Evolutionary conservation across 2,329 filamentous ascomycete genomes (phyloP).

Genomic region (Fusarium pseudoanthophilum): DNA sequence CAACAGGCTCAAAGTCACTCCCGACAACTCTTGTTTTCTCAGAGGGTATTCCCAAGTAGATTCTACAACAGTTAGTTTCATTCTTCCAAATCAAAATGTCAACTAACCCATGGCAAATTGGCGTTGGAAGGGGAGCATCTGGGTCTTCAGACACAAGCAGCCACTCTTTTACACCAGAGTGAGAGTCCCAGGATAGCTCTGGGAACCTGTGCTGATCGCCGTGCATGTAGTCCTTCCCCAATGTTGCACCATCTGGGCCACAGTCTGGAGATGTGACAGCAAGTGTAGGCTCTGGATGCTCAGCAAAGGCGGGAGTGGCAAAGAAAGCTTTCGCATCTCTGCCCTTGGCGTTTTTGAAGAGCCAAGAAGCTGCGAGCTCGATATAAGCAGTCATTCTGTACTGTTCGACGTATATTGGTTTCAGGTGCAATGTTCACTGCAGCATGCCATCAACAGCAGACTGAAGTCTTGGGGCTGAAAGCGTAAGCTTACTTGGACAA

Average conservation of each 20-base stretch:
- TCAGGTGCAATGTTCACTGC: not conserved
- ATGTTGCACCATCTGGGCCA: constrained; percentile 50
- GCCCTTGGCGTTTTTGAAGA: constrained; percentile 52
- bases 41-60: constrained; percentile 40
- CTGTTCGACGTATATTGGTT: not conserved
- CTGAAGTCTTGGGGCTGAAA: not conserved
- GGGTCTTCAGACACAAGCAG: constrained; percentile 59
- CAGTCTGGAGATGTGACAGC: constrained; percentile 53
- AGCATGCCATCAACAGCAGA: not conserved
- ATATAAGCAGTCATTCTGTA: constrained; percentile 46
- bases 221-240: constrained; percentile 52
- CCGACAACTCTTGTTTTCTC: constrained; percentile 33
- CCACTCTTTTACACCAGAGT: constrained; percentile 55
- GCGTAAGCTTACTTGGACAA: not conserved
- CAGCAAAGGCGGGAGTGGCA: constrained; percentile 50
- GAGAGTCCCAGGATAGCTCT: constrained; percentile 53
- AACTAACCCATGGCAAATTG: constrained; percentile 58
- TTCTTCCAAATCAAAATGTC: too few species aligned
- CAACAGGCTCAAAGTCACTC: constrained; percentile 52
- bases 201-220: constrained; percentile 55
- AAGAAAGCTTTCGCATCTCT: constrained; percentile 54
- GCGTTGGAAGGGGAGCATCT: constrained; percentile 57
- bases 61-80: constrained; percentile 8
- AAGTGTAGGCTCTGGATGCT: constrained; percentile 51
- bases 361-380: constrained; percentile 52